Conservation (phyloP, 2,329 filamentous ascomycete species). For the Fusarium illudens region DNA sequence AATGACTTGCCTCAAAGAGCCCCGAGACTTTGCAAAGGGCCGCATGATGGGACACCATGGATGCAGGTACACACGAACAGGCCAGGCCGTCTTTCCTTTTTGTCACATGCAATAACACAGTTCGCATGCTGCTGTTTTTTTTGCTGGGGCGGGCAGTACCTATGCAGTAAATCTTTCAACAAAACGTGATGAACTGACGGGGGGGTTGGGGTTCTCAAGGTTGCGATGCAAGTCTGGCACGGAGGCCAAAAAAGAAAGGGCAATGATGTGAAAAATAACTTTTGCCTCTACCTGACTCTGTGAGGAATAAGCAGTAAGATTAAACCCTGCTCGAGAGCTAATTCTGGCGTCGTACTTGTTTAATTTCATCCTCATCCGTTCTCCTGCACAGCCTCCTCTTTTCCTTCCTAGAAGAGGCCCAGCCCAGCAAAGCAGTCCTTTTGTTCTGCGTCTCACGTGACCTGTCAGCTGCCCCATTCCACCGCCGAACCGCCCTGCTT, state of each 20-base stretch:
- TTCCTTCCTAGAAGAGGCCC: too few relatives aligned
- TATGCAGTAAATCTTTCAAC: background rate
- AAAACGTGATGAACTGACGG: background rate
- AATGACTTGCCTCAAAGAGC: constrained; percentile 13
- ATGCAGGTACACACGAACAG: background rate
- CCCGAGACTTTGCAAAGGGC: background rate
- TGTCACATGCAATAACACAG: background rate
- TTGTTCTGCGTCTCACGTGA: constrained; percentile 41
- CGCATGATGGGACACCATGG: constrained; percentile 18
- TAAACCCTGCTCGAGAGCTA: background rate
- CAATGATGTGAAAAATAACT: background rate
- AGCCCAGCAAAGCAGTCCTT: constrained; percentile 12
- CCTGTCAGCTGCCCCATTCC: constrained; percentile 39
- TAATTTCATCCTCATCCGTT: background rate
- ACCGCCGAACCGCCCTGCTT: constrained; percentile 22
- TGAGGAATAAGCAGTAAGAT: background rate
- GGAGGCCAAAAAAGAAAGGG: background rate
- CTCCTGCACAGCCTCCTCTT: constrained; percentile 10
- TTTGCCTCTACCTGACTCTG: background rate
- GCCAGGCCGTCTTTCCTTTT: constrained; percentile 1
- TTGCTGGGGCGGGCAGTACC: background rate
- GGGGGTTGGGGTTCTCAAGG: background rate
- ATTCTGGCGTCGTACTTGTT: background rate
- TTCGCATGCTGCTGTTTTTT: background rate
- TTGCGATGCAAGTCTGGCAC: background rate